phyloP scores from a whole-genome alignment of 305 asterid genomes.

The Fraxinus velutina region DNA sequence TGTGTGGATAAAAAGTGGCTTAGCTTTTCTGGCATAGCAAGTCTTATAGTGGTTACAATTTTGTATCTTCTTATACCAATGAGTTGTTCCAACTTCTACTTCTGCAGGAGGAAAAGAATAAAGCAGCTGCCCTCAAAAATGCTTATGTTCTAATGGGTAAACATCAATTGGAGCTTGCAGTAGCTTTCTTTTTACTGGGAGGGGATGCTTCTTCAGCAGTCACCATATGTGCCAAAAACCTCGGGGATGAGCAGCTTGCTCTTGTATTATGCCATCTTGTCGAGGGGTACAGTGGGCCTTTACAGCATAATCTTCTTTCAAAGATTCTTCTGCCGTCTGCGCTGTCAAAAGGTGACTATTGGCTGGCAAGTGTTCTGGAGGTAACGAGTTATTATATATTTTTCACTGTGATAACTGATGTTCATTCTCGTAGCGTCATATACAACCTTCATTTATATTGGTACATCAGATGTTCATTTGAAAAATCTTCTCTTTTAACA shows the following conservation, averaged over 20 bases:
- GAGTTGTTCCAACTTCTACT: constrained; percentile 18
- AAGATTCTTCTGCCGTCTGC: constrained; percentile 89
- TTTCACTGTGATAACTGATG: constrained; percentile 13
- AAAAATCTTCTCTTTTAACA: constrained; percentile 40
- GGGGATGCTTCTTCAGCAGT: constrained; percentile 96
- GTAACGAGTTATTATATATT: constrained; percentile 39
- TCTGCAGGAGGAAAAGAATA: constrained; percentile 82
- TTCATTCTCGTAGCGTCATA: constrained; percentile 22
- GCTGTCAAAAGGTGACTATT: constrained; percentile 63
- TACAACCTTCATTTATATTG: constrained; percentile 14
- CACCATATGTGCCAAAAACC: constrained; percentile 84
- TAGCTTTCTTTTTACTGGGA: constrained; percentile 96
- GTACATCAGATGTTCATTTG: constrained; percentile 19
- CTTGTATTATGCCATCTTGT: constrained; percentile 89
- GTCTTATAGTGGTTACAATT: constrained; percentile 20
- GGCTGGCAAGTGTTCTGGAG: constrained; percentile 91
- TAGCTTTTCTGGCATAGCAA: constrained; percentile 11
- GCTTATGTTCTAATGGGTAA: constrained; percentile 95
- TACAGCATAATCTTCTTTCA: constrained; percentile 61
- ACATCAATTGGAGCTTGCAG: constrained; percentile 95
- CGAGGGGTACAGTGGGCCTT: constrained; percentile 78
- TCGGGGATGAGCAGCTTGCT: constrained; percentile 97
- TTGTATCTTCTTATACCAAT: constrained; percentile 17
- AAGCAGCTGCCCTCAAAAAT: constrained; percentile 95
- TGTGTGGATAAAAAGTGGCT: neutral